phyloP scores from a whole-genome alignment of 805 yeast species.

The Wickerhamomyces alni region DNA sequence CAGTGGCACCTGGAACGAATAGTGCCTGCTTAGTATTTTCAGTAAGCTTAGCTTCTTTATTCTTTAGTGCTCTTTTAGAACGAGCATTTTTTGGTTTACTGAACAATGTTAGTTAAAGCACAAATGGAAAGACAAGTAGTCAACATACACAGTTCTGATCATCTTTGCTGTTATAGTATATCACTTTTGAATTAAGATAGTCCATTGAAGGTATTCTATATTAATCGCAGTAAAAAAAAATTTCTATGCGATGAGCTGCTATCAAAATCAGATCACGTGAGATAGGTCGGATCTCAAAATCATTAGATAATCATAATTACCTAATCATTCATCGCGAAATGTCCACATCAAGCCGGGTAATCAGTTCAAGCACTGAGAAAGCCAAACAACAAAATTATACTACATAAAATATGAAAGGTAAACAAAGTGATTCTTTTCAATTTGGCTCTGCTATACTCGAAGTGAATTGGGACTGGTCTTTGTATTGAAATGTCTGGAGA shows the following conservation, averaged over 20 bases:
- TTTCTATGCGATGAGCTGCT: slow-evolving; percentile 3
- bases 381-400: not conserved
- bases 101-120: slow-evolving; percentile 16
- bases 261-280: not conserved
- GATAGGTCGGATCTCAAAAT: too few species aligned
- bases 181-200: too few species aligned
- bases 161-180: slow-evolving; percentile 15
- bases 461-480: too few species aligned
- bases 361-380: not conserved
- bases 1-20: slow-evolving; percentile 83
- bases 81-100: slow-evolving; percentile 92
- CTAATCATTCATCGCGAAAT: too few species aligned
- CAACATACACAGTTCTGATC: slow-evolving; percentile 32
- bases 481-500: slow-evolving; percentile 2
- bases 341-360: too few species aligned
- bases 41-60: slow-evolving; percentile 78
- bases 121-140: not conserved
- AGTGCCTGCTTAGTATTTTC: slow-evolving; percentile 89
- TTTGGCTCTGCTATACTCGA: too few species aligned
- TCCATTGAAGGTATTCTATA: too few species aligned
- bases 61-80: slow-evolving; percentile 88
- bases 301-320: too few species aligned
- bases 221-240: not conserved
- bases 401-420: not conserved
- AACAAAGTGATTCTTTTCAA: too few species aligned